Conservation (phyloP, 2,329 filamentous ascomycete species). For the Colletotrichum sp. region DNA sequence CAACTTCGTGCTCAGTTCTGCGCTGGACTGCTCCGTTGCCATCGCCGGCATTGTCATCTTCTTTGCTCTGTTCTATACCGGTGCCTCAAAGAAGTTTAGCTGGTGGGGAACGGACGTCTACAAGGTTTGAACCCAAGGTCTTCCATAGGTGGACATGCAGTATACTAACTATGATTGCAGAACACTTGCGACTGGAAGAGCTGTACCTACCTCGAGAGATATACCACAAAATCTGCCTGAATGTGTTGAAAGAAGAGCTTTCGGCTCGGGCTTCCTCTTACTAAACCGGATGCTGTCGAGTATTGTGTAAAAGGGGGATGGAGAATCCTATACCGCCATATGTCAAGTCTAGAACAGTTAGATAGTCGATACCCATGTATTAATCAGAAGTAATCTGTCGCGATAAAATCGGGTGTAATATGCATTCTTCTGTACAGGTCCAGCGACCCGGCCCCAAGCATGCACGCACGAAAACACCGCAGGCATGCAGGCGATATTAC, state of each 20-base stretch:
- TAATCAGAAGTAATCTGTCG: not conserved
- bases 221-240: not conserved
- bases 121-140: not conserved
- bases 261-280: not conserved
- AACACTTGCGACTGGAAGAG: constrained; percentile 20
- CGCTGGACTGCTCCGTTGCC: constrained; percentile 34
- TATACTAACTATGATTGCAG: not conserved
- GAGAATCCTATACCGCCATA: not conserved
- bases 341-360: not conserved
- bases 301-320: not conserved
- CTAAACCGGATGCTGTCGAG: not conserved
- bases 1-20: constrained; percentile 36
- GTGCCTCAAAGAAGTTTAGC: constrained; percentile 26
- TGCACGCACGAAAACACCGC: not conserved
- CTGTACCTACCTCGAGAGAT: not conserved
- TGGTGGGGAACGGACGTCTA: constrained; percentile 35
- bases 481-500: fast-evolving
- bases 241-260: no score
- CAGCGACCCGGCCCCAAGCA: not conserved
- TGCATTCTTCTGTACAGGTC: not conserved
- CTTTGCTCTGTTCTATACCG: constrained; percentile 35
- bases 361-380: not conserved
- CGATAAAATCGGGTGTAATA: not conserved
- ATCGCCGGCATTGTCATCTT: constrained; percentile 37
- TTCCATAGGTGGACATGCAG: fast-evolving